Evolutionary conservation across 441 rosid genomes (phyloP), one percentile per base, ranked within the genome.

Genomic region (Gossypium davidsonii): DNA sequence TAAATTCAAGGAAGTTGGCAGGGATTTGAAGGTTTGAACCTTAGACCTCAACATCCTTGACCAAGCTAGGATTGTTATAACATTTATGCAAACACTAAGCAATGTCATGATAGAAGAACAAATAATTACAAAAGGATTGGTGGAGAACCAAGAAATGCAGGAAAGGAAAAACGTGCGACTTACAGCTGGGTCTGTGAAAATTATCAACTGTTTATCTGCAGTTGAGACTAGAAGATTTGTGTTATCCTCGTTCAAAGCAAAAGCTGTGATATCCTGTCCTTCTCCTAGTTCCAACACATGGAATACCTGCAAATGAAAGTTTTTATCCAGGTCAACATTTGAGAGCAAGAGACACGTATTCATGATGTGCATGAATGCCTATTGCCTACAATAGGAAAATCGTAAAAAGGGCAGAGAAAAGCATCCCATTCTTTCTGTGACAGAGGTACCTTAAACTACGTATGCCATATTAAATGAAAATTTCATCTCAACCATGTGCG

Each of bases 181-280:
- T 86, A 96, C 99, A 57, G 95, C 88, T 48, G 98, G 99, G 83
- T 96, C 97, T 2, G 98, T 92, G 88, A 90, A 96, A 76, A 96
- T 82, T 71, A 92, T 85, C 90, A 96, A 74, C 86, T 92, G 96
- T 79, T 87, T 93, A 83, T 96, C 96, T 46, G 84, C 91, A 58
- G 99, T 93, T 70, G 99, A 93, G 65, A 93, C 96, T 80, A 96
- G 77, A 60, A 96, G 93, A 85, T 92, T 93, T 23, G 98, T 93
- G 79, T 88, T 88, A 78, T 96, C 98, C 73, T 75, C 77, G 84
- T 84, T 93, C 21, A 93, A 81, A 51, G 97, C 88, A 85, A 93
- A 67, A 28, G 99, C 88, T 28, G 97, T 90, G 67, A 96, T 93
- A 82, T 93, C 92, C 84, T 93, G 96, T 70, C 87, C 96, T 83